Percentiles rank a stretch among this genome's conserved stretches.
Evolutionary conservation across 331 rosid species (phyloP).

Genomic region (Arachis monticola): DNA sequence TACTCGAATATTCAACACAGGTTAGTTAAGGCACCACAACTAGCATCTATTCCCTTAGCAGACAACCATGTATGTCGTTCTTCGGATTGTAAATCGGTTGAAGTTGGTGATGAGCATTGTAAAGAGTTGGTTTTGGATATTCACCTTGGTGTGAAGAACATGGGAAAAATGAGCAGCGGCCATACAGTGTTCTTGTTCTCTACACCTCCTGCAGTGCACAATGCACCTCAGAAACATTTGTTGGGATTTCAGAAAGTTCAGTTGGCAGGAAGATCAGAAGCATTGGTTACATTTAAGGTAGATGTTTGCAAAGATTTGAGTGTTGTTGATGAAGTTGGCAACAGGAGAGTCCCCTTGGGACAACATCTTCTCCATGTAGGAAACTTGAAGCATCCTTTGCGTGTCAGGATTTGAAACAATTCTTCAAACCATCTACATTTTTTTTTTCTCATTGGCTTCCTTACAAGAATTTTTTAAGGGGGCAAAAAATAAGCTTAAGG

Average conservation of each 20-base stretch:
- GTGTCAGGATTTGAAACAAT: conserved; percentile 66
- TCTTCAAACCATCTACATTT: conserved; percentile 43
- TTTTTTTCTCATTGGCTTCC: conserved; percentile 34
- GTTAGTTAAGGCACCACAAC: conserved; percentile 61
- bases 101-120: conserved; percentile 54
- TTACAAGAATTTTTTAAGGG: conserved; percentile 33
- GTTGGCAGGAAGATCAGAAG: conserved; percentile 50
- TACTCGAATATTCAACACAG: conserved; percentile 66
- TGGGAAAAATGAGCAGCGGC: conserved; percentile 57
- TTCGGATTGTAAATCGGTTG: conserved; percentile 67
- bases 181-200: conserved; percentile 77
- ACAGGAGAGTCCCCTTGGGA: conserved; percentile 76
- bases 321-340: conserved; percentile 83
- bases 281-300: conserved; percentile 71
- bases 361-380: conserved; percentile 83
- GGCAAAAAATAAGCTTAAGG: conserved; percentile 37
- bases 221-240: conserved; percentile 82
- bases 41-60: conserved; percentile 61
- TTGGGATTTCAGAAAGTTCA: conserved; percentile 75
- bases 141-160: conserved; percentile 72
- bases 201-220: conserved; percentile 77
- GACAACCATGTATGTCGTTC: conserved; percentile 71
- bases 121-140: conserved; percentile 63
- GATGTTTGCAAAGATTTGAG: conserved; percentile 91
- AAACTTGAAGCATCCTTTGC: conserved; percentile 70